Percentiles rank a stretch among this genome's conserved stretches.
phyloP scores from a whole-genome alignment of 2,329 filamentous ascomycete species.

The Thermothelomyces thermophilus region DNA sequence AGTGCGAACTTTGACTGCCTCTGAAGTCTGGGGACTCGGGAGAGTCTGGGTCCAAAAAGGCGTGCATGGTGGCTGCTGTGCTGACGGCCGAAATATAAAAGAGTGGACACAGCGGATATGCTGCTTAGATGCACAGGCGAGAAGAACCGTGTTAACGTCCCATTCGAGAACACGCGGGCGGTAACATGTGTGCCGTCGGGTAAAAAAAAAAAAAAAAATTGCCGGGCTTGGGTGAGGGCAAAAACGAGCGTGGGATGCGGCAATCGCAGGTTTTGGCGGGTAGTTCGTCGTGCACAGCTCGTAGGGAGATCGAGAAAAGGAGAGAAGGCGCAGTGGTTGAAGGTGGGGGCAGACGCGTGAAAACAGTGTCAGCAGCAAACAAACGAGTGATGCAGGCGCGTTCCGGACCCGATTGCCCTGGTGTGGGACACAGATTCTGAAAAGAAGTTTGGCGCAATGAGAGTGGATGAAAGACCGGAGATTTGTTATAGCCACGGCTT shows the following conservation, averaged over 20 bases:
- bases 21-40: slow-evolving; percentile 28
- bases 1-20: slow-evolving; percentile 29
- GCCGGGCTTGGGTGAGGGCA: not conserved
- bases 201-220: too few relatives aligned
- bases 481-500: slow-evolving; percentile 20
- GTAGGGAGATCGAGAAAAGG: slow-evolving; percentile 4
- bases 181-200: slow-evolving; percentile 3
- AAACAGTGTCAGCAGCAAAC: slow-evolving; percentile 4
- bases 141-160: not conserved
- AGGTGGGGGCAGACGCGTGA: slow-evolving; percentile 16
- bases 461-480: slow-evolving; percentile 15
- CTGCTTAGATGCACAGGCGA: slow-evolving; percentile 2
- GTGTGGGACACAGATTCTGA: slow-evolving; percentile 16
- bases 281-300: not conserved
- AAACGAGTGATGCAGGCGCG: slow-evolving; percentile 21
- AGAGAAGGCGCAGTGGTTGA: not conserved
- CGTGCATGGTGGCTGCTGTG: slow-evolving; percentile 17
- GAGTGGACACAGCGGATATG: slow-evolving; percentile 15
- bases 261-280: not conserved
- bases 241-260: not conserved
- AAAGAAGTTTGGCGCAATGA: slow-evolving; percentile 12
- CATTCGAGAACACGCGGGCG: not conserved
- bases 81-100: slow-evolving; percentile 2
- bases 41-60: slow-evolving; percentile 17
- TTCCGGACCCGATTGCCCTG: slow-evolving; percentile 14